Evolutionary conservation across 257 asterid genomes (phyloP), one percentile per base, ranked within the genome.

Genomic region (Lantana camara): DNA sequence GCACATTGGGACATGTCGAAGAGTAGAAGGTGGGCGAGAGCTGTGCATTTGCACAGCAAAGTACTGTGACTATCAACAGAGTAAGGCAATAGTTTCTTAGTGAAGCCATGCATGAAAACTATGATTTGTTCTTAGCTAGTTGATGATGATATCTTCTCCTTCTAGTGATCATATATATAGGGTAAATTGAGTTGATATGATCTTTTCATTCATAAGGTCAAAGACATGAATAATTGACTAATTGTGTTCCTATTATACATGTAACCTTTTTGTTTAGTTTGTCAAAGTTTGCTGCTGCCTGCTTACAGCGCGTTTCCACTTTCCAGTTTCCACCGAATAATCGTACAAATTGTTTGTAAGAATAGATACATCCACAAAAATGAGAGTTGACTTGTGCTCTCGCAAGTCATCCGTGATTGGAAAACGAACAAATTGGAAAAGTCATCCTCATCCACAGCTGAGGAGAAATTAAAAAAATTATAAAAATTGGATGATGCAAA

Each of bases 21-120:
- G 65, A 77, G 49, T 86, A 83, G 63, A 81, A 81, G 35, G 42
- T 79, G 10, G 80, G 34, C 0, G 85, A 73, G 9, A 86, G 88
- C 57, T 86, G 90, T 0, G 82, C 90, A 66, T 71, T 69, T 23
- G 70, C 69, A 41, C 42, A 46, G 6, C 66, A 53, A 51, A 68
- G 47, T 19, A 59, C 14, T 21, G 64, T 30, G 17, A 60, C 20
- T 2, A 79, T 37, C 4, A 48, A 50, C 53, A 80, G 5, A 14
- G 47, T 54, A 37, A 71, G 22, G 9, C 72, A 47, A 45, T 1
- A 4, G 42, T 67, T 57, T 51, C 59, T 55, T 9, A 48, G 47
- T 16, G 49, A 75, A 54, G 66, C 83, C 85, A 67, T 74, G 55
- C 22, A 22, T 8, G 9, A 7, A 16, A 10, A 35, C 7, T 35